Evolutionary conservation across 352 stramenopile genomes (phyloP), one percentile per base, ranked within the genome.

Genomic region (Pythium sp.): DNA sequence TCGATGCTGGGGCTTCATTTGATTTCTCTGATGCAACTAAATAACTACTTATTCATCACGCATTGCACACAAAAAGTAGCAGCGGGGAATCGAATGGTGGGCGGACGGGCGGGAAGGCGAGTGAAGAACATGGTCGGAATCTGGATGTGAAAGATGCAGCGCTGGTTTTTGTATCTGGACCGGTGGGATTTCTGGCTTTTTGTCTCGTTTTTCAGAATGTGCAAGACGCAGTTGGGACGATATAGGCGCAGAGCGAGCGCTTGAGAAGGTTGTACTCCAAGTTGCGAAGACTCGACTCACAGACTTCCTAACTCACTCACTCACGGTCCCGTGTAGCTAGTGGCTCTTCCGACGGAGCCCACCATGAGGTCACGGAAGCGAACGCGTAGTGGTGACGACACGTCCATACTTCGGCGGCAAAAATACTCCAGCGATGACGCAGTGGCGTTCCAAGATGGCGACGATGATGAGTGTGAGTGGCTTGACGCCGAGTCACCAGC

Each of bases 311-410:
- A 24, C 28, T 18, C 36, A 34, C 11, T n/a, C 5, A 24, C 24
- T 68, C 63, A 68, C 8, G 63, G 63, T 15, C 77, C 77, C n/a
- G 81, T 81, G 67, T 86, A 88, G 70, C 80, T 89, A 22, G 78
- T 77, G 0, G 76, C 73, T 30, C 76, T 70, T n/a, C 73, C 70
- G 18, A 77, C 72, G 22, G 84, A 87, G 75, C 79, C 68, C 18
- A 93, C 71, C 67, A 89, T 72, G 62, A 93, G 71, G 53, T 93
- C 83, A 32, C 80, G 83, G 30, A 93, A 84, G 57, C 76, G 76
- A 14, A 76, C 70, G 9, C 76, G 78, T 60, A 91, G 63, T 6
- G 81, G 82, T 54, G 84, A 93, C 62, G 81, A 80, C 64, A 93
- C 84, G 62, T 90, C 82, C 12, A 90, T 62, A 51, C 84, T 91